A percentile compares a stretch with the other conserved stretches of the same genome.
Conservation (phyloP, 179 eudicot species). For the Spinacia oleracea region DNA sequence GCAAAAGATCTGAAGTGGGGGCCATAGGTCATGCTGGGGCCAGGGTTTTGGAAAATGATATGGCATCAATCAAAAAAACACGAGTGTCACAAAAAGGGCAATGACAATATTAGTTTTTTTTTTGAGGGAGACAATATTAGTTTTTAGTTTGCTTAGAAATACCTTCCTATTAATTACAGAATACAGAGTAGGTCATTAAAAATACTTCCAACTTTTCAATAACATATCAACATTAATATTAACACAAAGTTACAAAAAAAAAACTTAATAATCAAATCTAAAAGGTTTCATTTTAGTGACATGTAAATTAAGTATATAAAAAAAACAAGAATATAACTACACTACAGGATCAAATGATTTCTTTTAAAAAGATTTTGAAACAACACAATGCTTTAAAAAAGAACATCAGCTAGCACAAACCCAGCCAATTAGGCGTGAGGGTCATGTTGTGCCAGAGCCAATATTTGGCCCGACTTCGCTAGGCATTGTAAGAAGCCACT, state of each 20-base stretch:
- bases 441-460: not conserved
- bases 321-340: too few species aligned
- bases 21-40: not conserved
- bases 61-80: too few species aligned
- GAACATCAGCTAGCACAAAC: not conserved
- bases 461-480: not conserved
- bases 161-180: too few species aligned
- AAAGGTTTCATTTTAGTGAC: not conserved
- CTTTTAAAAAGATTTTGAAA: not conserved
- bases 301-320: too few species aligned
- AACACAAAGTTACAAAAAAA: too few species aligned
- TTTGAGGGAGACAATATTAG: too few species aligned
- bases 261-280: too few species aligned
- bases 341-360: not conserved
- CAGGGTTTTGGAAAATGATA: not conserved
- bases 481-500: not conserved
- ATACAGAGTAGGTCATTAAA: not conserved
- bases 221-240: not conserved
- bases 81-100: not conserved
- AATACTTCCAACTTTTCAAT: too few species aligned
- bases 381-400: not conserved
- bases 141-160: too few species aligned
- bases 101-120: too few species aligned
- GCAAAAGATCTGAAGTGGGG: too few species aligned
- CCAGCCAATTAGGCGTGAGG: too few species aligned